phyloP scores from a whole-genome alignment of 768 basidiomycete genomes.

The Hygrocybe punicea region DNA sequence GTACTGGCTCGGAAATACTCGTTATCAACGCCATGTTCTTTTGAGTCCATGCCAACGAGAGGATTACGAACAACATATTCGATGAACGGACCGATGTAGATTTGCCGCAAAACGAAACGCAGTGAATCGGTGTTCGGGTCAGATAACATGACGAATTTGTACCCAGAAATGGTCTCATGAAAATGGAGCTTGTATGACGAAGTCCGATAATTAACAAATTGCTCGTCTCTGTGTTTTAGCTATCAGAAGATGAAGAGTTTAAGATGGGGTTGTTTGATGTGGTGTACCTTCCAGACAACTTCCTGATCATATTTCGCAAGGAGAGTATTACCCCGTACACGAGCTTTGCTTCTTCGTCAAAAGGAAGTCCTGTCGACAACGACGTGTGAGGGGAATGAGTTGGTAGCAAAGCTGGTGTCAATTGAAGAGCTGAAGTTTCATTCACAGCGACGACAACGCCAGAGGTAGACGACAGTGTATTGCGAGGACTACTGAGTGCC shows the following conservation, averaged over 20 bases:
- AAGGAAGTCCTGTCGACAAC: conserved; percentile 64
- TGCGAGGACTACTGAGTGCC: conserved; percentile 54
- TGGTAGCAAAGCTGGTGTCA: conserved; percentile 38
- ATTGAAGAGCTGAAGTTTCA: conserved; percentile 37
- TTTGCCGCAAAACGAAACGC: conserved; percentile 76
- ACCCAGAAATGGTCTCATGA: conserved; percentile 86
- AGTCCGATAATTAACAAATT: conserved; percentile 87
- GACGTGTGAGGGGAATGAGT: conserved; percentile 28
- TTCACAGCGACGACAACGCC: conserved; percentile 66
- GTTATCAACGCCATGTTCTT: conserved; percentile 84
- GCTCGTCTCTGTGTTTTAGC: conserved; percentile 80
- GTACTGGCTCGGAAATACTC: conserved; percentile 82
- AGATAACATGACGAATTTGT: conserved; percentile 93
- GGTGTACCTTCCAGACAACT: conserved; percentile 80
- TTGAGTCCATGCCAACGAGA: conserved; percentile 77
- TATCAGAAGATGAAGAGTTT: not conserved
- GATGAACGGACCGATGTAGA: conserved; percentile 91
- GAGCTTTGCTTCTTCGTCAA: conserved; percentile 96
- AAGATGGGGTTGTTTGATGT: not conserved
- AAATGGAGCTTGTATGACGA: conserved; percentile 91
- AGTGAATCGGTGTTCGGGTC: conserved; percentile 83
- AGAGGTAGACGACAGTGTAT: conserved; percentile 60
- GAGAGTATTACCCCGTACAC: conserved; percentile 95
- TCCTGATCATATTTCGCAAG: conserved; percentile 91
- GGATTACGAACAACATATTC: conserved; percentile 95